Evolutionary conservation across 2,329 filamentous ascomycete genomes (phyloP), one percentile per base, ranked within the genome.

Genomic region (Myriosclerotinia duriaeana): DNA sequence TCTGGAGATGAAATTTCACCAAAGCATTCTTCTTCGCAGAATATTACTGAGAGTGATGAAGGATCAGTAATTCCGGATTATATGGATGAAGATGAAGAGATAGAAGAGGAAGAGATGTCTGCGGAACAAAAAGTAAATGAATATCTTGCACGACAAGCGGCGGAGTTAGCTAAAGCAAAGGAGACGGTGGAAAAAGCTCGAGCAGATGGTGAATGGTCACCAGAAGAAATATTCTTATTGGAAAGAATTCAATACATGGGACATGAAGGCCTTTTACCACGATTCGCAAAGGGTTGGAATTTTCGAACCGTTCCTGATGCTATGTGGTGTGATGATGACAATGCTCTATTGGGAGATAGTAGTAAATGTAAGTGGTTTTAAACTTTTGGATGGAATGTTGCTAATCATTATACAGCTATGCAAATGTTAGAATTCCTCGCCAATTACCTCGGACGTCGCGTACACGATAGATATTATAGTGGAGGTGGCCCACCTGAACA

Each of bases 241-340:
- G 73, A 75, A 40, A 73, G 72, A 64, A 55, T 77, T 14, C 64
- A 70, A 44, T 67, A 74, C 63, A 74, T 76, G 38, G 73, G 74
- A 34, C 75, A 73, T 61, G 74, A 77, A 66, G 64, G 68, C 46
- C 36, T 77, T 40, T 55, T 77, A 22, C 75, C 75, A 12, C 20
- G 38, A 11, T 62, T 64, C 22, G 76, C 74, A 72, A 67, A 71
- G 22, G 68, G n/a, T 7, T 30, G 22, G 17, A 74, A 77, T 62
- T 76, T 77, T 48, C 67, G 66, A n/a, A 75, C 74, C 7, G 71
- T 74, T 34, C 75, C 75, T 6, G 66, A 70, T 9, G 55, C 67
- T 7, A 64, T 77, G 4, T 77, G 50, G 76, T 67, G 69, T 71
- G 9, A 44, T 64, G 17, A 68, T 72, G n/a, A 50, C 14, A 69